phyloP scores from a whole-genome alignment of 768 basidiomycete species.

The Collybia sp. region DNA sequence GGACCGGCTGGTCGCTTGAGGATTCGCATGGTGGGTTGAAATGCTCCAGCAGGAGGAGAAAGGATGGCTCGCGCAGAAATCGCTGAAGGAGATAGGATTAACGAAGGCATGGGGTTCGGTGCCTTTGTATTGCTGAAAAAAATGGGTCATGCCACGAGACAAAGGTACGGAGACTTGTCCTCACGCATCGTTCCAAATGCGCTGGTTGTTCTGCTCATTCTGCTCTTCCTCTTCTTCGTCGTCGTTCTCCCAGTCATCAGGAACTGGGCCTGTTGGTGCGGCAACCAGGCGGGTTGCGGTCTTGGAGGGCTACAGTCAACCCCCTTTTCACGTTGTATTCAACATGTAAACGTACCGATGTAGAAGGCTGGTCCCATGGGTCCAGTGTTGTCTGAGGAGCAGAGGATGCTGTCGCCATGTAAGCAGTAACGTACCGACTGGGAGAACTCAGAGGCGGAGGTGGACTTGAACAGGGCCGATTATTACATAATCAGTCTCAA shows the following conservation, averaged over 20 bases:
- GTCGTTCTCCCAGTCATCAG: slow-evolving; percentile 25
- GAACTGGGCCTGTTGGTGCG: slow-evolving; percentile 7
- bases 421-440: too few species aligned
- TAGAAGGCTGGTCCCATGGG: slow-evolving; percentile 14
- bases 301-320: slow-evolving; percentile 1
- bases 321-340: neutral
- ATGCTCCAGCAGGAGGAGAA: slow-evolving; percentile 49
- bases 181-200: slow-evolving; percentile 71
- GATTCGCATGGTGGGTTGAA: slow-evolving; percentile 64
- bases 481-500: neutral
- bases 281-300: slow-evolving; percentile 7
- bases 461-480: too few species aligned
- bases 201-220: slow-evolving; percentile 38
- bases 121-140: slow-evolving; percentile 46
- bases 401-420: slow-evolving; percentile 9
- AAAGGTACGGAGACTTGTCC: slow-evolving; percentile 19
- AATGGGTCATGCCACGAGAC: neutral
- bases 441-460: too few species aligned
- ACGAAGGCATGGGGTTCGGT: slow-evolving; percentile 64
- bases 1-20: slow-evolving; percentile 58
- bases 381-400: slow-evolving; percentile 13
- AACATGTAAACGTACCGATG: slow-evolving; percentile 9
- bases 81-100: slow-evolving; percentile 38
- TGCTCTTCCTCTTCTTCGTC: slow-evolving; percentile 19
- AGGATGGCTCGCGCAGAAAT: slow-evolving; percentile 30